A percentile compares a stretch with the other conserved stretches of the same genome.
Evolutionary conservation across 352 stramenopile genomes (phyloP).

Genomic region (Thraustochytrium sp.): DNA sequence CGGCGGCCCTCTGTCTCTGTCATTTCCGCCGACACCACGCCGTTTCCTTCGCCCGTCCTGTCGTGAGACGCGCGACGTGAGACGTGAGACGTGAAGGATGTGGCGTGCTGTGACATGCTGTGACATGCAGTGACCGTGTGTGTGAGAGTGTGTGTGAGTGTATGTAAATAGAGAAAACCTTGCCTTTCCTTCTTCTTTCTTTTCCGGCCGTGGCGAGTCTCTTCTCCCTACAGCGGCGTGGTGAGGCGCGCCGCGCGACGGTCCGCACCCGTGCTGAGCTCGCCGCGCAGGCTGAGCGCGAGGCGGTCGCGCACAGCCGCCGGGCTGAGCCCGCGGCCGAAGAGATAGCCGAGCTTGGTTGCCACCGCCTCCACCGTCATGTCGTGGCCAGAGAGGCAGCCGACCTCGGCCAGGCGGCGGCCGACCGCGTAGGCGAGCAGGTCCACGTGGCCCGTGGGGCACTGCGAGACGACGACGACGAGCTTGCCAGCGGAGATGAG

Average conservation of each 20-base stretch:
- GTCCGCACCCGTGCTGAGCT: slow-evolving; percentile 51
- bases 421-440: slow-evolving; percentile 87
- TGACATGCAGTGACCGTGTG: no score
- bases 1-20: background rate
- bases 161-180: no score
- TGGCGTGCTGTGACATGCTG: no score
- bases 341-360: slow-evolving; percentile 88
- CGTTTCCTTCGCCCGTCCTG: slow-evolving; percentile 11
- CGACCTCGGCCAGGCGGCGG: slow-evolving; percentile 72
- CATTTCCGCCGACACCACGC: slow-evolving; percentile 15
- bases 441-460: slow-evolving; percentile 78
- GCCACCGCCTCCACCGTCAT: slow-evolving; percentile 91
- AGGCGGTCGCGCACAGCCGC: slow-evolving; percentile 37
- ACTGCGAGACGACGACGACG: slow-evolving; percentile 88
- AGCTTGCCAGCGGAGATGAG: slow-evolving; percentile 72
- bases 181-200: no score
- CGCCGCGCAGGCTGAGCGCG: slow-evolving; percentile 60
- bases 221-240: background rate
- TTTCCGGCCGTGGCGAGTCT: no score
- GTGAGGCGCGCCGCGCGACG: background rate
- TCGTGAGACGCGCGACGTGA: background rate
- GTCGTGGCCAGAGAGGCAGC: slow-evolving; percentile 87
- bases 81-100: no score
- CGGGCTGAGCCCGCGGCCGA: slow-evolving; percentile 71
- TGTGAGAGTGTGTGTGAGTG: no score